Conservation (phyloP, 2,329 filamentous ascomycete genomes). For the Aspergillus tubingensis region DNA sequence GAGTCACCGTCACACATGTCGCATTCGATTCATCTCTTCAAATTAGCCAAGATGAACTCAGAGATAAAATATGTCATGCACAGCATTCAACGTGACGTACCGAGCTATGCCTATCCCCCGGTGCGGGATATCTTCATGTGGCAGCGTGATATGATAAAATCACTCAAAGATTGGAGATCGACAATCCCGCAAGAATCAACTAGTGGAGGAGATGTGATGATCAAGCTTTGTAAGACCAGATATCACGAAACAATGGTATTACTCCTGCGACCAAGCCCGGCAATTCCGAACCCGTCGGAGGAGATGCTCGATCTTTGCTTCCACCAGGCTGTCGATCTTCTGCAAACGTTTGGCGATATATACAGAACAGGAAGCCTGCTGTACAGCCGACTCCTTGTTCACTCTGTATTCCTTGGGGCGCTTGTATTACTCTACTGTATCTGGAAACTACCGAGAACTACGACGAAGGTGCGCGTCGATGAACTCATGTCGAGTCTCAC, state of each 20-base stretch:
- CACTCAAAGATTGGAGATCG: slow-evolving; percentile 45
- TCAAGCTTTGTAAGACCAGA: slow-evolving; percentile 46
- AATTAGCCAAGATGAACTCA: slow-evolving; percentile 49
- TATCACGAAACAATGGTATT: slow-evolving; percentile 55
- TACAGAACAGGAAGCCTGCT: slow-evolving; percentile 50
- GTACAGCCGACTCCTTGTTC: slow-evolving; percentile 53
- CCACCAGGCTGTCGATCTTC: slow-evolving; percentile 44
- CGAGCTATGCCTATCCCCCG: slow-evolving; percentile 53
- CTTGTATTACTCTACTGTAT: slow-evolving; percentile 57
- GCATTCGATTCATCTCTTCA: slow-evolving; percentile 53
- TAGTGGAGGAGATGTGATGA: slow-evolving; percentile 13
- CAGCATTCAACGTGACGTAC: slow-evolving; percentile 52
- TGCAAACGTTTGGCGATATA: slow-evolving; percentile 46
- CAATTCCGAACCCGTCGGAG: slow-evolving; percentile 51
- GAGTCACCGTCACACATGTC: slow-evolving; percentile 36
- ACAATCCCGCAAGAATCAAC: slow-evolving; percentile 36
- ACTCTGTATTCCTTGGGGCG: slow-evolving; percentile 52
- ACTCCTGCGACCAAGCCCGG: slow-evolving; percentile 54
- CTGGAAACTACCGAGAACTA: slow-evolving; percentile 49
- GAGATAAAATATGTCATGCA: slow-evolving; percentile 62
- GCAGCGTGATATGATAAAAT: slow-evolving; percentile 47
- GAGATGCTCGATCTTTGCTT: slow-evolving; percentile 48
- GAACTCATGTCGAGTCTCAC: slow-evolving; percentile 47
- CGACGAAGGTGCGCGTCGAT: slow-evolving; percentile 40
- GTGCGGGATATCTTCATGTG: slow-evolving; percentile 50